Evolutionary conservation across 2,329 filamentous ascomycete species (phyloP).

Genomic region (Scedosporium apiospermum): DNA sequence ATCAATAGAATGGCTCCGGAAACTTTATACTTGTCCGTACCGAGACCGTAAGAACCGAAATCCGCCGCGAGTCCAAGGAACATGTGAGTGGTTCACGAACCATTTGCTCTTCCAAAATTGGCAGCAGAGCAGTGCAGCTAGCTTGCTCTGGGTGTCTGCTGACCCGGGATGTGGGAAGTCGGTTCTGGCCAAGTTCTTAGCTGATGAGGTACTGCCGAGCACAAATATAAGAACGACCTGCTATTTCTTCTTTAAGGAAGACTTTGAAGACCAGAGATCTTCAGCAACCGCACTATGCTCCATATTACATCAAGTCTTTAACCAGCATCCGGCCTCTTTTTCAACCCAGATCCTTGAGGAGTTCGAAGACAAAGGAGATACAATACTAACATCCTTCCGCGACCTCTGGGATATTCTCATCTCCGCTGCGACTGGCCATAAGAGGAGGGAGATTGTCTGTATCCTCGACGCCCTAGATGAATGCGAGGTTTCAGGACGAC

Average conservation of each 20-base stretch:
- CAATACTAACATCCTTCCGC: conserved; percentile 13
- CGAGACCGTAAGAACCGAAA: conserved; percentile 17
- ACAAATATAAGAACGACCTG: conserved; percentile 16
- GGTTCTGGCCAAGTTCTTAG: conserved; percentile 25
- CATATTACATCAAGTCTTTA: conserved; percentile 28
- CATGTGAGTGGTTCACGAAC: conserved; percentile 13
- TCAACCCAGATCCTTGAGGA: conserved; percentile 9
- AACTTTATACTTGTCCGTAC: not conserved
- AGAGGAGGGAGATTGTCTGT: conserved; percentile 19
- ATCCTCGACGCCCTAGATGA: conserved; percentile 32
- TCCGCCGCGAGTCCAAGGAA: conserved; percentile 20
- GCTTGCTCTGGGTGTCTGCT: conserved; percentile 25
- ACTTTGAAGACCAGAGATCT: conserved; percentile 23
- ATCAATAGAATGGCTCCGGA: not conserved
- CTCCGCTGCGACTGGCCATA: conserved; percentile 5
- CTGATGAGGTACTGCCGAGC: conserved; percentile 18
- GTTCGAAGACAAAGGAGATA: conserved; percentile 10
- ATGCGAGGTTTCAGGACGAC: conserved; percentile 16
- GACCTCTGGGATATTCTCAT: conserved; percentile 22
- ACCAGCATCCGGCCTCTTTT: conserved; percentile 13
- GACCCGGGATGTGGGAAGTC: conserved; percentile 35
- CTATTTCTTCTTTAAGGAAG: conserved; percentile 37
- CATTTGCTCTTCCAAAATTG: conserved; percentile 12
- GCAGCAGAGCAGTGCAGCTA: conserved; percentile 10
- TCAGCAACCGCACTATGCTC: conserved; percentile 20